Conservation (phyloP, 2,329 filamentous ascomycete species). For the Fonsecaea erecta region DNA sequence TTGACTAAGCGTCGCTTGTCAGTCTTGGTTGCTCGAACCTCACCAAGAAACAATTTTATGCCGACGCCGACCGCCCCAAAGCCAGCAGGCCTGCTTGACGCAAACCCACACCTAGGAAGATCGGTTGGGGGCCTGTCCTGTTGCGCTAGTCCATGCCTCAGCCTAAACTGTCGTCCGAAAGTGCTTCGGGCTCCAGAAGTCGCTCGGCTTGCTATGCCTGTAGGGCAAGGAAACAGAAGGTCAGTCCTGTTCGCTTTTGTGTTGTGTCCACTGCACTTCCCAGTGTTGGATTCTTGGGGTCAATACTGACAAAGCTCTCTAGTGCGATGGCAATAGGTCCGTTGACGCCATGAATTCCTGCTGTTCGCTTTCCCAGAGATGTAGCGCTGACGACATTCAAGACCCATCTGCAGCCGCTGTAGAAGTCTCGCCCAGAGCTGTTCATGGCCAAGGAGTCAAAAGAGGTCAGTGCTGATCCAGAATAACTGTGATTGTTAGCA, state of each 20-base stretch:
- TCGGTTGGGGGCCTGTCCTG: not conserved
- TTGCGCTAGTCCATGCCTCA: slow-evolving; percentile 2
- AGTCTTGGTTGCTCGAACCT: not conserved
- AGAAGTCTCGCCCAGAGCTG: slow-evolving; percentile 43
- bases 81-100: not conserved
- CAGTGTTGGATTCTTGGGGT: not conserved
- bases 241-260: slow-evolving; percentile 28
- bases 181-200: slow-evolving; percentile 10
- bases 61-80: not conserved
- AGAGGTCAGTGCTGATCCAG: slow-evolving; percentile 39
- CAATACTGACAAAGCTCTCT: slow-evolving; percentile 1
- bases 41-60: slow-evolving; percentile 3
- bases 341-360: slow-evolving; percentile 2
- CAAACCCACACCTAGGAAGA: not conserved
- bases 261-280: not conserved
- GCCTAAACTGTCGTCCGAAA: slow-evolving; percentile 2
- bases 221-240: slow-evolving; percentile 48
- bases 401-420: slow-evolving; percentile 46
- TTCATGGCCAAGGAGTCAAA: slow-evolving; percentile 47
- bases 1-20: not conserved
- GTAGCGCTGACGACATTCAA: slow-evolving; percentile 27
- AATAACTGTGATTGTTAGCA: not conserved
- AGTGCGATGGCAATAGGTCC: slow-evolving; percentile 47
- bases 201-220: slow-evolving; percentile 45
- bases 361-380: not conserved